Percentiles rank a stretch among this genome's conserved stretches.
Evolutionary conservation across 495 filamentous ascomycete species (phyloP).

Genomic region (Cercophora newfieldiana): DNA sequence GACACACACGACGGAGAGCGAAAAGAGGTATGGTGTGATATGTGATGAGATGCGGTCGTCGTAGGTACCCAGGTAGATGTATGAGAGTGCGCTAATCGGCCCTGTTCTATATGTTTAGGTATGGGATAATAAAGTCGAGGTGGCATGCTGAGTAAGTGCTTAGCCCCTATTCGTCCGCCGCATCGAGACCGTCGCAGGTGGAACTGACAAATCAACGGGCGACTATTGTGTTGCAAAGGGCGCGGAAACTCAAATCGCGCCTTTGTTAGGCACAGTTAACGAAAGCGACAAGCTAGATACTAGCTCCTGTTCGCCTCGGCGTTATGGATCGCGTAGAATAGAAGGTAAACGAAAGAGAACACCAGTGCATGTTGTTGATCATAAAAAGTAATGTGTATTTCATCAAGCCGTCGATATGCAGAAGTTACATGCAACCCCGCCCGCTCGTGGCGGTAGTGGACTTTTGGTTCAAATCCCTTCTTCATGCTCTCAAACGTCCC

Average conservation of each 20-base stretch:
- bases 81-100: too few relatives aligned
- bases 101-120: not conserved
- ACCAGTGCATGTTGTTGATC: not conserved
- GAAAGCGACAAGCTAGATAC: too few relatives aligned
- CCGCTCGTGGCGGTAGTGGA: not conserved
- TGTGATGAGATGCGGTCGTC: too few relatives aligned
- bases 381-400: slow-evolving; percentile 4
- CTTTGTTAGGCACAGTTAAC: too few relatives aligned
- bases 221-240: not conserved
- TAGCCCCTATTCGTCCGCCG: not conserved
- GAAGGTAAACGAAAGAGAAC: not conserved
- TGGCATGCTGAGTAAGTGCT: not conserved
- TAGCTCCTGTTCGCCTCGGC: too few relatives aligned
- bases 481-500: not conserved
- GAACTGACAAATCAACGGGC: not conserved
- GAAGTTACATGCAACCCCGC: not conserved
- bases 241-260: too few relatives aligned
- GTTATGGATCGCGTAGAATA: not conserved
- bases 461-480: not conserved
- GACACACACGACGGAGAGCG: too few relatives aligned
- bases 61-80: too few relatives aligned
- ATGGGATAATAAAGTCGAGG: not conserved
- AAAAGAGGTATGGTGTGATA: too few relatives aligned
- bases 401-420: slow-evolving; percentile 8
- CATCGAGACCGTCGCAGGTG: not conserved